Evolutionary conservation across 805 yeast genomes (phyloP), one percentile per base, ranked within the genome.

Genomic region (Debaryomyces castellii): DNA sequence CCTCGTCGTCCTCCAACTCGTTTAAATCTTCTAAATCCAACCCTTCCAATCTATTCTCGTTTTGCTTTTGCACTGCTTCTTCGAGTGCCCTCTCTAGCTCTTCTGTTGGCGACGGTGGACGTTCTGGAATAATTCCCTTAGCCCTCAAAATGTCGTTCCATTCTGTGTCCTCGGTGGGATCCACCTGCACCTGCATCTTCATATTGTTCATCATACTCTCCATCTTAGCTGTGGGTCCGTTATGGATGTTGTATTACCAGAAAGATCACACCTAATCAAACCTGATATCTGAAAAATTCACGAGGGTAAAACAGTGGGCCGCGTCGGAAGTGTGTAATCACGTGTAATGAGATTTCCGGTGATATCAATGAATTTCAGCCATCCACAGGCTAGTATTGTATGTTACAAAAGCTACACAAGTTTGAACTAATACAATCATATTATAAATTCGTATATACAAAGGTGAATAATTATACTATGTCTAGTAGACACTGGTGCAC

Each of bases 111-210:
- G 95, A 88, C 20, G 91, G 90, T 22, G 95, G 89, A 56, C 86
- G 83, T 59, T 87, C 90, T 1, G 99, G 99, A 41, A 94, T 89
- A 45, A 94, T 82, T 20, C 98, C 98, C 51, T 91, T 88, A 3
- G 81, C 78, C 52, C 99, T 75, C 38, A 94, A 75, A 53, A 94
- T 90, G 65, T 94, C 99, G 62, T 94, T 94, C 99, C 99, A 94
- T 65, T 94, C 99, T 0, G 99, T 94, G 63, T 94, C 99, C 66
- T 94, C 99, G 50, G 80, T 81, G 28, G 96, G 97, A 66, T 94
- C 91, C 44, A 91, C 96, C 66, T 90, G 89, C 40, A 90, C 90
- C 53, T 83, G 89, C 44, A 86, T 74, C 69, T 84, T 78, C 27
- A 82, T 51, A 39, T 58, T 41, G 18, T 46, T 44, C 54, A 51